phyloP scores from a whole-genome alignment of 306 rosid species.

The Dalbergia cochinchinensis region DNA sequence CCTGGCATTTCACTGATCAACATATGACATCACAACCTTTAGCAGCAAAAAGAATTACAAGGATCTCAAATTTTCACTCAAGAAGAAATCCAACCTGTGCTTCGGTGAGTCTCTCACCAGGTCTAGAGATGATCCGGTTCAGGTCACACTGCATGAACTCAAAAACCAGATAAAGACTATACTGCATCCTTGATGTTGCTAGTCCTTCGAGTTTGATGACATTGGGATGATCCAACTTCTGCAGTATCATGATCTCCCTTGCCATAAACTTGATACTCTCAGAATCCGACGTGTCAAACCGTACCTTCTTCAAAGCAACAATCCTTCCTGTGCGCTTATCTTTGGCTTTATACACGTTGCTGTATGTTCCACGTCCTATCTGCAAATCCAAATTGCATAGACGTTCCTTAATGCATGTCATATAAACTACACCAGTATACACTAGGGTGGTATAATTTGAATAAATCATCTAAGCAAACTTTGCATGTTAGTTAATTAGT shows the following conservation, averaged over 20 bases:
- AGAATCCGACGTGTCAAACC: constrained; percentile 73
- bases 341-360: constrained; percentile 80
- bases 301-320: constrained; percentile 83
- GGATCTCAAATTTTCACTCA: not conserved
- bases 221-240: constrained; percentile 72
- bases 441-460: not conserved
- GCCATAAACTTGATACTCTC: constrained; percentile 82
- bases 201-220: constrained; percentile 75
- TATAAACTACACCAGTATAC: not conserved
- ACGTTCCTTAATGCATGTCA: not conserved
- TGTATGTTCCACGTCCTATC: constrained; percentile 81
- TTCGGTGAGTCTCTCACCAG: constrained; percentile 60
- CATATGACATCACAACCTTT: not conserved
- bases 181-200: constrained; percentile 80
- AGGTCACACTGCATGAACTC: constrained; percentile 66
- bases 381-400: constrained; percentile 37
- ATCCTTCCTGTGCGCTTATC: constrained; percentile 64
- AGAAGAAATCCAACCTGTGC: constrained; percentile 55
- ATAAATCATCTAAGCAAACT: not conserved
- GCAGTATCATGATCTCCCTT: constrained; percentile 69
- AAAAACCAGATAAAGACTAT: constrained; percentile 72
- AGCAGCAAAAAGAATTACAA: not conserved
- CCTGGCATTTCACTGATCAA: not conserved
- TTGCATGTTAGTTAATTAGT: not conserved
- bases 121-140: constrained; percentile 60